Conservation (phyloP, 331 rosid species). For the Acacia concinna region DNA sequence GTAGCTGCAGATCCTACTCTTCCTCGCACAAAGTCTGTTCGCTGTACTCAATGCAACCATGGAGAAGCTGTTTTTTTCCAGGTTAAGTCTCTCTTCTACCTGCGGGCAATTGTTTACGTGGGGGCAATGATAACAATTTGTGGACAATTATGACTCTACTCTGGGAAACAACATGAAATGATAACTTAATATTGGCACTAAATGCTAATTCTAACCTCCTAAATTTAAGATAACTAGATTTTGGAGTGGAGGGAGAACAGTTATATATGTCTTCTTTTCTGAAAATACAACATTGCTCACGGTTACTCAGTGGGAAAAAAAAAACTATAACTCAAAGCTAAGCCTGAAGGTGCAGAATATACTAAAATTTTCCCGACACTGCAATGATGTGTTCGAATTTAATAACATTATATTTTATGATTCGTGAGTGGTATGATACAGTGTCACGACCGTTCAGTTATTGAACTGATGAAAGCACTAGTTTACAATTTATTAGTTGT, state of each 20-base stretch:
- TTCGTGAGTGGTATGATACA: too few species aligned
- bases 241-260: not conserved
- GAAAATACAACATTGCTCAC: not conserved
- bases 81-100: constrained; percentile 43
- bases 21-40: constrained; percentile 91
- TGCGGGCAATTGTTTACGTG: not conserved
- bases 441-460: not conserved
- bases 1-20: constrained; percentile 98
- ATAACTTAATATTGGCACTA: not conserved
- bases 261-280: not conserved
- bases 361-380: not conserved
- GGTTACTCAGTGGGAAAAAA: not conserved
- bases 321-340: not conserved
- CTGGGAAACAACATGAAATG: not conserved
- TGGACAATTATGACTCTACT: not conserved
- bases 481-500: not conserved
- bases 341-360: not conserved
- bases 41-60: constrained; percentile 84
- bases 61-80: constrained; percentile 99
- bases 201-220: not conserved
- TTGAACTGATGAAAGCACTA: not conserved
- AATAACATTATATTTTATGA: too few species aligned
- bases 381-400: not conserved
- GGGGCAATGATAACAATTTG: not conserved
- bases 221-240: not conserved